Evolutionary conservation across 1,284 basidiomycete species (phyloP).

Genomic region (Cryptococcus sp.): DNA sequence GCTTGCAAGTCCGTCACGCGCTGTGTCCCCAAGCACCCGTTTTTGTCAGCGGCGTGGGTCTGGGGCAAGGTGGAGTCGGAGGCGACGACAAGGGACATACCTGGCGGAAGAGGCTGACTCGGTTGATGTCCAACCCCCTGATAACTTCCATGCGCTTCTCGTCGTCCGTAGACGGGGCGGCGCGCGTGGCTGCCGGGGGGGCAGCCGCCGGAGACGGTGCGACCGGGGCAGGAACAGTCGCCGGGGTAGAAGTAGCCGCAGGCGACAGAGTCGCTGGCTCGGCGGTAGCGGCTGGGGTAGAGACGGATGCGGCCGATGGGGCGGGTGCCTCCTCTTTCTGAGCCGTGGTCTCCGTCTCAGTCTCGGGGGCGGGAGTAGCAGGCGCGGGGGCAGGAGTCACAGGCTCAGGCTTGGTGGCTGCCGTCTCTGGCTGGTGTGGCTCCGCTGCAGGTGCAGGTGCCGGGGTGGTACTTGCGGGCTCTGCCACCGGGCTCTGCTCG

Average conservation of each 20-base stretch:
- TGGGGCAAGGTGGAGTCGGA: not conserved
- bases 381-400: not conserved
- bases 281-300: not conserved
- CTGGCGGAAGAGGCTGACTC: slow-evolving; percentile 30
- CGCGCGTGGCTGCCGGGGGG: not conserved
- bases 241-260: not conserved
- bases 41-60: not conserved
- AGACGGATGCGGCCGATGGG: no score
- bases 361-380: not conserved
- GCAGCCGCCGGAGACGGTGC: not conserved
- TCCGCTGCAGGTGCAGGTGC: not conserved
- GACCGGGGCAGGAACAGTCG: not conserved
- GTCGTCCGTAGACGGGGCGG: slow-evolving; percentile 21
- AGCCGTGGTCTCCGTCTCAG: no score
- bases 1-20: slow-evolving; percentile 37
- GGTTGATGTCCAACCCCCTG: slow-evolving; percentile 33
- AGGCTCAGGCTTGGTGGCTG: not conserved
- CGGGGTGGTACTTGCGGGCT: not conserved
- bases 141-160: slow-evolving; percentile 41
- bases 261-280: not conserved
- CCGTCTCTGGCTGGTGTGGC: not conserved
- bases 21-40: slow-evolving; percentile 13
- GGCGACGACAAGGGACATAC: slow-evolving; percentile 14
- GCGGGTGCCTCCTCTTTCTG: no score
- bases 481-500: not conserved